phyloP scores from a whole-genome alignment of 129 eudicot species.

The Centaurea solstitialis region DNA sequence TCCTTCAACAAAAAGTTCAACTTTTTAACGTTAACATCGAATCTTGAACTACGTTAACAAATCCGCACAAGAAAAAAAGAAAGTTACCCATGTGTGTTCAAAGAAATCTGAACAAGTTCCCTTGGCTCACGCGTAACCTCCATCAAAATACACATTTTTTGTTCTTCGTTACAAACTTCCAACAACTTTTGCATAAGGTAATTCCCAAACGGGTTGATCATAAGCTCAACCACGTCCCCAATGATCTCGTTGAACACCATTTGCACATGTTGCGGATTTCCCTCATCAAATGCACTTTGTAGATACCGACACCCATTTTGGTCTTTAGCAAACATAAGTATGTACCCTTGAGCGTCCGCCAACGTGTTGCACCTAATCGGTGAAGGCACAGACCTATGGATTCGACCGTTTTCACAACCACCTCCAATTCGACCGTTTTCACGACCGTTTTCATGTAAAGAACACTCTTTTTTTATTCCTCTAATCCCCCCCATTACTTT shows the following conservation, averaged over 20 bases:
- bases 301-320: conserved; percentile 74
- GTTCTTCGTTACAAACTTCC: conserved; percentile 72
- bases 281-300: conserved; percentile 61
- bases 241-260: conserved; percentile 56
- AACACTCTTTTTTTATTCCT: conserved; percentile 33
- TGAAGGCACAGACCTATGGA: conserved; percentile 25
- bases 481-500: conserved; percentile 23
- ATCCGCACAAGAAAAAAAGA: background rate
- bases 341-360: conserved; percentile 45
- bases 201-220: conserved; percentile 71
- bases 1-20: conserved; percentile 39
- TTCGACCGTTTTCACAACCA: conserved; percentile 30
- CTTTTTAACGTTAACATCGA: background rate
- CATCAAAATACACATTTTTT: conserved; percentile 45
- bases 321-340: conserved; percentile 62
- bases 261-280: conserved; percentile 50
- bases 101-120: conserved; percentile 50
- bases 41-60: background rate
- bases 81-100: conserved; percentile 68
- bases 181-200: conserved; percentile 72
- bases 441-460: background rate
- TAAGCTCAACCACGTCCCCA: conserved; percentile 56
- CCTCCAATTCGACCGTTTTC: conserved; percentile 15
- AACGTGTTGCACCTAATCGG: conserved; percentile 34
- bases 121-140: conserved; percentile 50